phyloP scores from a whole-genome alignment of 1,139 yeast species.

The Kodamaea derodonti region DNA sequence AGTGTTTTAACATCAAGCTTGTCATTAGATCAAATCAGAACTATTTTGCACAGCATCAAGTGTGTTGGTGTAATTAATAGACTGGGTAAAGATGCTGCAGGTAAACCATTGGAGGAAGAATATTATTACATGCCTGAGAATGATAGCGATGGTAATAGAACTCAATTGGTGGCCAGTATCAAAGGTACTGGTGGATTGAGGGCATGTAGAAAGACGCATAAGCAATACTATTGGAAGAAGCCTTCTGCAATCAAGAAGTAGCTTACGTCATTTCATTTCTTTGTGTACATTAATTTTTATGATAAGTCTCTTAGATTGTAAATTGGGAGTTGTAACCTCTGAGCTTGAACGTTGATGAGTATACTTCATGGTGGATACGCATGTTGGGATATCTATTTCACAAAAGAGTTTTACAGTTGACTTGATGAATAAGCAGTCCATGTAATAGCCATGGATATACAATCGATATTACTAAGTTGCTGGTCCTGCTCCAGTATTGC shows the following conservation, averaged over 20 bases:
- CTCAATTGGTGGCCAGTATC: constrained; percentile 62
- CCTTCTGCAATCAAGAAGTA: constrained; percentile 52
- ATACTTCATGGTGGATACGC: too few species aligned
- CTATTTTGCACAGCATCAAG: constrained; percentile 42
- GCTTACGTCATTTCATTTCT: constrained; percentile 2
- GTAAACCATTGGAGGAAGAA: constrained; percentile 88
- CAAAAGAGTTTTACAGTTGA: too few species aligned
- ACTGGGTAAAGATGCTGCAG: constrained; percentile 94
- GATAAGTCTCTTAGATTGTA: background rate
- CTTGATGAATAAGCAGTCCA: too few species aligned
- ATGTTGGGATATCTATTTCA: too few species aligned
- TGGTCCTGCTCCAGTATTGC: too few species aligned
- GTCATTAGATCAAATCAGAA: constrained; percentile 47
- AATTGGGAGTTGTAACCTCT: too few species aligned
- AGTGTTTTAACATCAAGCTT: constrained; percentile 45
- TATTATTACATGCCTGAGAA: constrained; percentile 85
- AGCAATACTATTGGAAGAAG: constrained; percentile 85
- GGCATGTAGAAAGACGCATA: constrained; percentile 88
- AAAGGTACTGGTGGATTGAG: constrained; percentile 83
- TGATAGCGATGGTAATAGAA: constrained; percentile 70
- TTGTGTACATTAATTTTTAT: constrained; percentile 1
- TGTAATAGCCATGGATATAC: too few species aligned
- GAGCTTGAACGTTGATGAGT: too few species aligned
- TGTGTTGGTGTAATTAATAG: constrained; percentile 85
- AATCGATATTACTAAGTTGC: too few species aligned